These are phyloP conservation scores for Pontederia crassipes DNA, from an alignment of 176 grass and related monocot species.

Conservation along the genomic window DNA sequence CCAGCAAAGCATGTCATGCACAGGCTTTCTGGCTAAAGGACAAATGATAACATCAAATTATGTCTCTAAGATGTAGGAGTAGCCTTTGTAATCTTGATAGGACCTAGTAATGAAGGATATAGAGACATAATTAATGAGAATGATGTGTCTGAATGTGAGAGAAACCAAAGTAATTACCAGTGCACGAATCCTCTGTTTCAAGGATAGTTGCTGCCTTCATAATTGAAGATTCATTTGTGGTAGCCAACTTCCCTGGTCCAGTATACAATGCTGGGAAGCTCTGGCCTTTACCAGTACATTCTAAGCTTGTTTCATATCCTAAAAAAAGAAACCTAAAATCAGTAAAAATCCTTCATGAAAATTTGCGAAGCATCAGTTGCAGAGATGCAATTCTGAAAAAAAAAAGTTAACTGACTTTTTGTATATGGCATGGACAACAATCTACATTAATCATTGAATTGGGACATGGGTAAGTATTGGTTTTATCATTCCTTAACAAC, in stretches of 20 bases:
- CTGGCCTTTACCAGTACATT: conserved; percentile 30
- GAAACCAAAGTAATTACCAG: conserved; percentile 19
- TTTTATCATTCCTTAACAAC: too few species aligned
- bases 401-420: too few species aligned
- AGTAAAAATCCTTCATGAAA: neutral
- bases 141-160: neutral
- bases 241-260: conserved; percentile 43
- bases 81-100: neutral
- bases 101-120: neutral
- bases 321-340: neutral
- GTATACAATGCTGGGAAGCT: conserved; percentile 45
- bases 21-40: too few species aligned
- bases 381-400: too few species aligned
- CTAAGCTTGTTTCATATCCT: conserved; percentile 9
- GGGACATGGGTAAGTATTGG: too few species aligned
- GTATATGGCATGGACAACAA: too few species aligned
- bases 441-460: too few species aligned
- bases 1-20: too few species aligned
- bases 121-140: conserved; percentile 18
- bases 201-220: conserved; percentile 46
- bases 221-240: conserved; percentile 37
- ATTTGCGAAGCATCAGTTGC: neutral
- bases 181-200: conserved; percentile 16
- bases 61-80: neutral
- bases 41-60: neutral